Evolutionary conservation across 768 basidiomycete genomes (phyloP), one percentile per base, ranked within the genome.

Genomic region (Amyloporia xantha): DNA sequence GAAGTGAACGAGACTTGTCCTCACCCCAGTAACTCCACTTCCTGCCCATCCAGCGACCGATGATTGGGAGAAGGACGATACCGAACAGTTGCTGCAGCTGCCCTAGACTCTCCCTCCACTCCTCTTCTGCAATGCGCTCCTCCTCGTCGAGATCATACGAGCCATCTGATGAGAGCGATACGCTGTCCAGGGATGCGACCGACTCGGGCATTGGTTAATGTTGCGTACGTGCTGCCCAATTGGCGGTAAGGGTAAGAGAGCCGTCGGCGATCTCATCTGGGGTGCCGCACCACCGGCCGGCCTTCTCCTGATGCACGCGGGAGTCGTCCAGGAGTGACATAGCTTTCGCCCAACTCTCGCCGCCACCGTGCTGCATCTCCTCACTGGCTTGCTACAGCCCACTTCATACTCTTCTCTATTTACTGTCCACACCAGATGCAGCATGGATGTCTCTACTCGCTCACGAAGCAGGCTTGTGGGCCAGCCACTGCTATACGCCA

Each of bases 51-150:
- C 82, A 95, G 63, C 90, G 93, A 46, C 93, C 93, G 50, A 92
- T 64, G 69, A 82, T 86, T 2, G 93, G 93, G 50, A 96, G 70
- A 40, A 94, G 71, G 21, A 94, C 84, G 49, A 91, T 73, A 30
- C 86, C 78, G 45, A 89, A 67, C 17, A 95, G 77, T 62, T 91
- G 78, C 62, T 87, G 83, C 39, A 96, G 75, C 63, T 96, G 91
- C 52, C 82, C 69, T 43, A 95, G 60, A 59, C 86, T 89, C 66
- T 96, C 93, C 59, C 92, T 85, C 93, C 93, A 95, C 70, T 96
- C 93, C 62, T 86, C 77, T 66, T 93, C 87, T 2, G 88, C 86
- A 41, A 85, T 71, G 35, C 73, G 78, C 57, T 79, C 81, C 59
- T 91, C 88, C 50, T 87, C 86, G 54, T 74, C 73, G 24, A 57